Evolutionary conservation across 805 yeast species (phyloP).

Genomic region (Pichia nanzhaoensis): DNA sequence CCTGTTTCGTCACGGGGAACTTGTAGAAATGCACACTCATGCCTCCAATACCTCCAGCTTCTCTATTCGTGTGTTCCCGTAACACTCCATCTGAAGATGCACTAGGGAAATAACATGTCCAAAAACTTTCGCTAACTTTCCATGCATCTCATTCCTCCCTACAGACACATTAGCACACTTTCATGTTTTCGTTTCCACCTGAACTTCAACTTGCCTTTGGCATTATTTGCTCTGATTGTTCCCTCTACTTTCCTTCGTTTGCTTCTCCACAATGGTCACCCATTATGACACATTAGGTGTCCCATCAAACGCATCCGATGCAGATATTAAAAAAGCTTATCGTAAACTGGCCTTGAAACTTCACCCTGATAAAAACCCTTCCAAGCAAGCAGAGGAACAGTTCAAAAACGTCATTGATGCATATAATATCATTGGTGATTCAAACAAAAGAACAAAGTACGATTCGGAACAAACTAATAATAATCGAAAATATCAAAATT

Average conservation of each 20-base stretch:
- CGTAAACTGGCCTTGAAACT: constrained; percentile 62
- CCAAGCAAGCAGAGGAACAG: constrained; percentile 57
- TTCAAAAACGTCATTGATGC: constrained; percentile 91
- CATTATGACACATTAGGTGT: constrained; percentile 62
- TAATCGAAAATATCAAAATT: no score
- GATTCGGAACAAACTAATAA: constrained; percentile 28
- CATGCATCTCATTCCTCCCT: no score
- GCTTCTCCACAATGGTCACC: constrained; percentile 20
- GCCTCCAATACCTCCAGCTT: no score
- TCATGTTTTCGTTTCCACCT: no score
- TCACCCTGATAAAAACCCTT: constrained; percentile 79
- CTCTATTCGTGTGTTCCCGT: not conserved
- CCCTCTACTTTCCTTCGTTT: no score
- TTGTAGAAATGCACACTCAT: constrained; percentile 39
- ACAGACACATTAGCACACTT: no score
- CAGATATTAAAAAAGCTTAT: constrained; percentile 72
- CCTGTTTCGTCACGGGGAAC: constrained; percentile 52
- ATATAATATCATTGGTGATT: constrained; percentile 72
- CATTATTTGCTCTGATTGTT: no score
- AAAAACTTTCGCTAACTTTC: no score
- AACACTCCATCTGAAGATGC: no score
- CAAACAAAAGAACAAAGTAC: constrained; percentile 46
- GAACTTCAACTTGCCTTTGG: no score
- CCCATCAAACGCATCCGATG: constrained; percentile 42
- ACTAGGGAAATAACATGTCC: no score